These are phyloP conservation scores for Aphanomyces euteiches DNA, from an alignment of 352 stramenopile species.

Conservation along the genomic window DNA sequence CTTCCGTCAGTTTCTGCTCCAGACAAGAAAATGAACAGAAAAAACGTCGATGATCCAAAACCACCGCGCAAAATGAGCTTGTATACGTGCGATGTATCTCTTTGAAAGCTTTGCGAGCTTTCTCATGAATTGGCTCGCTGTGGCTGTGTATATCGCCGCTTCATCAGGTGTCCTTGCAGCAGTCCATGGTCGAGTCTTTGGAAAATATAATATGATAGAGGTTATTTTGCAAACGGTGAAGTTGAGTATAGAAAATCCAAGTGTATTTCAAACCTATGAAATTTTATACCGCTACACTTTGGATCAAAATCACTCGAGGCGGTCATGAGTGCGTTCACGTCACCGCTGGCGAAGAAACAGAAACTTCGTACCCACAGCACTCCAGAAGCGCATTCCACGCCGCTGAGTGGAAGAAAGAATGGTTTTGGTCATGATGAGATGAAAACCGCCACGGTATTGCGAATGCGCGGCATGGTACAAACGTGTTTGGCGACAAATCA, in stretches of 20 bases:
- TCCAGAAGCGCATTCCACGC: conserved; percentile 45
- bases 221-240: no score
- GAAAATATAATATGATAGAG: conserved; percentile 12
- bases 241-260: no score
- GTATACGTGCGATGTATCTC: no score
- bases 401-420: conserved; percentile 46
- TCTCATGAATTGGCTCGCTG: no score
- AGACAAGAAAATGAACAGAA: background rate
- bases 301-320: background rate
- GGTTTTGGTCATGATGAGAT: conserved; percentile 60
- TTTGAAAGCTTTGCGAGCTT: no score
- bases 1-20: background rate
- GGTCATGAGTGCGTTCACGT: conserved; percentile 17
- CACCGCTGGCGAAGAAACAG: conserved; percentile 27
- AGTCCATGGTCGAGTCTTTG: background rate
- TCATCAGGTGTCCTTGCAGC: no score
- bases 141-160: no score
- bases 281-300: background rate
- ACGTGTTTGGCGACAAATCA: conserved; percentile 26
- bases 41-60: background rate
- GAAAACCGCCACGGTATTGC: conserved; percentile 63
- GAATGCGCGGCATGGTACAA: conserved; percentile 2
- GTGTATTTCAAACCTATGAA: background rate
- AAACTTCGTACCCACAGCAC: conserved; percentile 29
- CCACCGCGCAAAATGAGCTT: no score